Conservation (phyloP, 768 basidiomycete genomes). For the Tephrocybe sp. region DNA sequence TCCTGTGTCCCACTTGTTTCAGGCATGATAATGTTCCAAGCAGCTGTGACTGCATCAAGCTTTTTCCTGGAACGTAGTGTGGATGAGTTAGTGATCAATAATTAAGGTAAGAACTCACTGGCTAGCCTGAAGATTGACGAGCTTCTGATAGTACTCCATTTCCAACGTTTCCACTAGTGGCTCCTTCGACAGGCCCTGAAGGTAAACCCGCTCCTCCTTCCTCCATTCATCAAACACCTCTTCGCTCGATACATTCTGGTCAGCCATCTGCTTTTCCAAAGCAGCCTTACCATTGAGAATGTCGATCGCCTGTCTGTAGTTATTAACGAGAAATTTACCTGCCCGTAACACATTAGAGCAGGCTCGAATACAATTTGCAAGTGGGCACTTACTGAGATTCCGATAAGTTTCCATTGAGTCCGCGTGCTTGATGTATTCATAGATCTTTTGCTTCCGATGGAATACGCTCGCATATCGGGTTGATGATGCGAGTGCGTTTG, state of each 20-base stretch:
- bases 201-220: not conserved
- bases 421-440: slow-evolving; percentile 11
- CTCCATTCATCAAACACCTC: not conserved
- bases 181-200: not conserved
- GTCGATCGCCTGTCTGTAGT: not conserved
- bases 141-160: too few species aligned
- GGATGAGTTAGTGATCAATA: not conserved
- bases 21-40: not conserved
- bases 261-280: not conserved
- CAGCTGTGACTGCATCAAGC: not conserved
- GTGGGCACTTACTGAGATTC: slow-evolving; percentile 4
- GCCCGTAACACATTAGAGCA: too few species aligned
- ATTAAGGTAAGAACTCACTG: not conserved
- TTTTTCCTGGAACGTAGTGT: not conserved
- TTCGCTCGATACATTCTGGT: not conserved
- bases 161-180: not conserved
- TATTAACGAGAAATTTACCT: slow-evolving; percentile 5
- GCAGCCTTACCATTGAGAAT: not conserved
- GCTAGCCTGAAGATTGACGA: not conserved
- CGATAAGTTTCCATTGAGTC: slow-evolving; percentile 4
- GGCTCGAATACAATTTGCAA: too few species aligned
- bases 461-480: slow-evolving; percentile 18
- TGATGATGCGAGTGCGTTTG: slow-evolving; percentile 24
- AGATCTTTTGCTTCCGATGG: slow-evolving; percentile 24
- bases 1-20: not conserved